A percentile compares a stretch with the other conserved stretches of the same genome.
Evolutionary conservation across 108 stramenopile genomes (phyloP).

Genomic region (Nitzschia inconspicua): DNA sequence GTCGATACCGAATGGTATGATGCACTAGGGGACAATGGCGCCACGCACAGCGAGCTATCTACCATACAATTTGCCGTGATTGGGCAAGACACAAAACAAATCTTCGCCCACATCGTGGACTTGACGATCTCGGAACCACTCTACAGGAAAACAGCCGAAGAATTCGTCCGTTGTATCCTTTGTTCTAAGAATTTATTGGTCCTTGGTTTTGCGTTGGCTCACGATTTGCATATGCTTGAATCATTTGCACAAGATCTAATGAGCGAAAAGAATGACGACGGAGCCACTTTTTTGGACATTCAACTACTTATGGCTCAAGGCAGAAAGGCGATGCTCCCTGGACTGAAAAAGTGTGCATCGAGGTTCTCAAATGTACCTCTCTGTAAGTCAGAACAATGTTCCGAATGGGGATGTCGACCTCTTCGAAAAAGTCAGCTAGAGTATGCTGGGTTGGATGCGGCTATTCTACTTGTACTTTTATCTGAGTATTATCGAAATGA

Average conservation of each 20-base stretch:
- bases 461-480: conserved; percentile 28
- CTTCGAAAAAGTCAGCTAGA: conserved; percentile 29
- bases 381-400: conserved; percentile 44
- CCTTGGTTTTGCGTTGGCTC: conserved; percentile 29
- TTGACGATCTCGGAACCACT: too few species aligned
- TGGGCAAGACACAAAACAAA: too few species aligned
- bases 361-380: conserved; percentile 16
- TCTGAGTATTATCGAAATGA: too few species aligned
- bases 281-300: conserved; percentile 6
- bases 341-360: conserved; percentile 18
- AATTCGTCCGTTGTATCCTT: too few species aligned
- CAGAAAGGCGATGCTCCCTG: background rate
- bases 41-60: background rate
- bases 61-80: background rate
- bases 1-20: conserved; percentile 33
- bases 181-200: too few species aligned
- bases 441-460: conserved; percentile 53
- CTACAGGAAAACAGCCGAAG: too few species aligned
- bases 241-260: conserved; percentile 2
- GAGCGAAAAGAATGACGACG: background rate
- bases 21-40: background rate
- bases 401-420: conserved; percentile 40
- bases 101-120: too few species aligned
- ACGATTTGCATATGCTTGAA: conserved; percentile 22
- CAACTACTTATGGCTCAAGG: conserved; percentile 8